Evolutionary conservation across 495 filamentous ascomycete genomes (phyloP).

Genomic region (Penicillium dipodomyicola): DNA sequence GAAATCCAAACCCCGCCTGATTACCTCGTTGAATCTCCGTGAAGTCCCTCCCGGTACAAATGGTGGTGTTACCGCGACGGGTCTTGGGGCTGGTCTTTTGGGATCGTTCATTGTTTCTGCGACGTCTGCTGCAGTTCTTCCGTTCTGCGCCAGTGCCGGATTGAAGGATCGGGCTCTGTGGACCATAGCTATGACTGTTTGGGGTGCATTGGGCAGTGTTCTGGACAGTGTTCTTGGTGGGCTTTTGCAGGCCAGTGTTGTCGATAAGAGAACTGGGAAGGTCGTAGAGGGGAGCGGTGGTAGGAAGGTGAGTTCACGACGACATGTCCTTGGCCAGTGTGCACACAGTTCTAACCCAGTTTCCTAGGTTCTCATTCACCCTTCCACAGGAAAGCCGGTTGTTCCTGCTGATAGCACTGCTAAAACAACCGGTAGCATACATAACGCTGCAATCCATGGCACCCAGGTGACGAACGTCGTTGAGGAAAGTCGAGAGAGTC

Average conservation of each 20-base stretch:
- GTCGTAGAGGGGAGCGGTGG: slow-evolving; percentile 88
- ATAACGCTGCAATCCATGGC: slow-evolving; percentile 29
- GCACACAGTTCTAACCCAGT: neutral
- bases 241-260: slow-evolving; percentile 79
- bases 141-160: slow-evolving; percentile 60
- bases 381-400: slow-evolving; percentile 23
- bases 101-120: slow-evolving; percentile 72
- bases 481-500: slow-evolving; percentile 56
- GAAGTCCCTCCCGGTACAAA: slow-evolving; percentile 89
- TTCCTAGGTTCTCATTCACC: slow-evolving; percentile 41
- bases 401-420: slow-evolving; percentile 1
- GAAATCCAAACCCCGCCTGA: slow-evolving; percentile 70
- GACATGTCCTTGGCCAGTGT: slow-evolving; percentile 8
- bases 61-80: slow-evolving; percentile 76
- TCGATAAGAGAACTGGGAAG: slow-evolving; percentile 78
- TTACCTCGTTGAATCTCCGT: slow-evolving; percentile 72
- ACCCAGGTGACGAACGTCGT: slow-evolving; percentile 19
- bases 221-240: slow-evolving; percentile 86
- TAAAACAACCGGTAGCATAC: slow-evolving; percentile 14
- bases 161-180: slow-evolving; percentile 51
- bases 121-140: slow-evolving; percentile 62
- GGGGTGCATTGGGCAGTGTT: slow-evolving; percentile 74
- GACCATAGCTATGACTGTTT: slow-evolving; percentile 60
- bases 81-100: slow-evolving; percentile 68
- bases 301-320: slow-evolving; percentile 55